A percentile compares a stretch with the other conserved stretches of the same genome.
These are phyloP conservation scores for Elsinoe perseae DNA, from an alignment of 2,329 filamentous ascomycete genomes.

Conservation along the genomic window DNA sequence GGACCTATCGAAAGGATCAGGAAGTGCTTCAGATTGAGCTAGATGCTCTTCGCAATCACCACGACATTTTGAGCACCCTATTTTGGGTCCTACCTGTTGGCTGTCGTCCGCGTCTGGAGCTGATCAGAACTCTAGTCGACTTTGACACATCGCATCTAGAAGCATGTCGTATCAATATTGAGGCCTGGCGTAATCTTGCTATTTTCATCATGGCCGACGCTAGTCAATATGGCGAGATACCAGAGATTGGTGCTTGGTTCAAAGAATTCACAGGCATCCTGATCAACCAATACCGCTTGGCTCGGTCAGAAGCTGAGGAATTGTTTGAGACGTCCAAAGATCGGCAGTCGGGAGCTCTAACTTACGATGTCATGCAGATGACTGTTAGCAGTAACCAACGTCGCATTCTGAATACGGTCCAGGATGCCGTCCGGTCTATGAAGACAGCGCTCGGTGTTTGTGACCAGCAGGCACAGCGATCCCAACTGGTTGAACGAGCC, in stretches of 20 bases:
- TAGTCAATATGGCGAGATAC: constrained; percentile 39
- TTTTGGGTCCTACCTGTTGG: constrained; percentile 50
- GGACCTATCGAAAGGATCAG: constrained; percentile 53
- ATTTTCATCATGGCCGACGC: constrained; percentile 49
- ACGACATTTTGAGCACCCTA: constrained; percentile 52
- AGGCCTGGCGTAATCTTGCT: constrained; percentile 50
- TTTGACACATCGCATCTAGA: constrained; percentile 51
- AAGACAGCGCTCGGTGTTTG: constrained; percentile 40
- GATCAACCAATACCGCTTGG: constrained; percentile 47
- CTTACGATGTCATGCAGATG: constrained; percentile 41
- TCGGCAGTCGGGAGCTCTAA: constrained; percentile 34
- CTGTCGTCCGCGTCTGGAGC: constrained; percentile 45
- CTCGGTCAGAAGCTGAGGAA: constrained; percentile 51
- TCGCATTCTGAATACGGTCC: constrained; percentile 48
- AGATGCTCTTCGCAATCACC: constrained; percentile 53
- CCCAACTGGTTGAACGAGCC: constrained; percentile 35
- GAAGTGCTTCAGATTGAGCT: constrained; percentile 46
- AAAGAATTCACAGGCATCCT: constrained; percentile 46
- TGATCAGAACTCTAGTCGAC: constrained; percentile 49
- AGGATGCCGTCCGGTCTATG: constrained; percentile 46
- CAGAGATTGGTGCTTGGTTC: constrained; percentile 49
- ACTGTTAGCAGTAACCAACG: constrained; percentile 51
- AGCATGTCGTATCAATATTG: constrained; percentile 51
- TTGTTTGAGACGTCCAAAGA: constrained; percentile 36
- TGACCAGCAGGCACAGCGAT: constrained; percentile 17